Base-by-base conservation (phyloP, 768 basidiomycete species). In the Coprinellus aureogranulatus region DNA sequence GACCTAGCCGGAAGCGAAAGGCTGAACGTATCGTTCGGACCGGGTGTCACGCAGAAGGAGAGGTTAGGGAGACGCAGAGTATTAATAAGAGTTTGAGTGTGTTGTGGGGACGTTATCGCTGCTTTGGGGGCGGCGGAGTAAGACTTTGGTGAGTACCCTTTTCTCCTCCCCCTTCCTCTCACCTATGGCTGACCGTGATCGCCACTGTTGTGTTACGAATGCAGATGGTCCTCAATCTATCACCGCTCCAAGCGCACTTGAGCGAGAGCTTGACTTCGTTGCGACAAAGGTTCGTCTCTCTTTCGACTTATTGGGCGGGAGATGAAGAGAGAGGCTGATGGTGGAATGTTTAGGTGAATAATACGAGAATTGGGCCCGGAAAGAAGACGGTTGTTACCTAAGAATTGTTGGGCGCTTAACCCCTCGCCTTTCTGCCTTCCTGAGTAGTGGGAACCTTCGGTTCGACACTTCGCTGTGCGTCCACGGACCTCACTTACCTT, bases 1-100 rank as follows among this genome's bases (percentile, higher is more conserved):
- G 94, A 98, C 74, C 76, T 98, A n/a, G 94, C 94, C 2, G 94
- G 94, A 25, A 92, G 90, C 61, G 94, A 97, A 76, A 81, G 94
- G 61, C 73, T 96, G 41, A 91, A 92, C 65, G 85, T 87, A 44
- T 88, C 87, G 59, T 78, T 80, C 62, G 77, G 75, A 27, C 72
- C 71, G 23, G 85, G 80, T 18, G 81, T 77, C 9, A 59, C 62
- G n/a, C 85, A 92, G 70, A 92, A 89, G 72, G 92, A 94, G 62
- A 76, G 94, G 51, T 96, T 66, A 87, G 83, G 70, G 94, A 96
- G 77, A 96, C 94, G 57, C 92, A 94, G 77, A 91, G 77, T 67
- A 97, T 97, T 68, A 96, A 96, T 68, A 87, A 84, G 76, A 92
- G 90, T 72, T 75, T 98, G 71, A 95, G 92, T 69, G 92, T 94